These are phyloP conservation scores for Chrysoporthe austroafricana DNA, from an alignment of 2,329 filamentous ascomycete species.

Conservation along the genomic window DNA sequence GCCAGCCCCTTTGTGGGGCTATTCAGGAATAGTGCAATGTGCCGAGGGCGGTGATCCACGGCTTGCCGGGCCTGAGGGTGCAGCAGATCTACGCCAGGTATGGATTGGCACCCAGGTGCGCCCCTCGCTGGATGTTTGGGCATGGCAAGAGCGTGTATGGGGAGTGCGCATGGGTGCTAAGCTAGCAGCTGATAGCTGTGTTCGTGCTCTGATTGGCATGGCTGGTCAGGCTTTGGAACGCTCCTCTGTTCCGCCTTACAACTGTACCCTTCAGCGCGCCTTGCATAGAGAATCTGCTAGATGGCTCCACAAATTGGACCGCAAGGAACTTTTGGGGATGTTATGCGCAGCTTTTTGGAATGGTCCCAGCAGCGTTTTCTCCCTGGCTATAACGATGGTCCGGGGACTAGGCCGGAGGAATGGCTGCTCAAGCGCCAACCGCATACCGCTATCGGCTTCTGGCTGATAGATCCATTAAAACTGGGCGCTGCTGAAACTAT, in stretches of 20 bases:
- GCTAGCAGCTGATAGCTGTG: background rate
- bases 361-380: background rate
- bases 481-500: constrained; percentile 8
- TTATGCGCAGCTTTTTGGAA: background rate
- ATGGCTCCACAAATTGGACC: constrained; percentile 6
- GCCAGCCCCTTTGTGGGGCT: background rate
- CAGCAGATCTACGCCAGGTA: constrained; percentile 3
- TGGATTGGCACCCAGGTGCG: background rate
- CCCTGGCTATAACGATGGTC: background rate
- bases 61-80: background rate
- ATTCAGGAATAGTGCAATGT: background rate
- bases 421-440: constrained; percentile 6
- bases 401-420: constrained; percentile 1
- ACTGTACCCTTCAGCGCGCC: background rate
- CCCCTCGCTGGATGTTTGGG: background rate
- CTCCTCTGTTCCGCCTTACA: too few species aligned
- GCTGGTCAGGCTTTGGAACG: background rate
- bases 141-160: background rate
- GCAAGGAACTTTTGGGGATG: background rate
- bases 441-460: constrained; percentile 18
- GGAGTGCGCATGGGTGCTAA: background rate
- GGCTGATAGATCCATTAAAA: constrained; percentile 11
- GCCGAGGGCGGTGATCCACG: constrained; percentile 1
- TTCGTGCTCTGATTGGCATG: background rate
- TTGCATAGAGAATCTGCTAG: background rate